Evolutionary conservation across 208 protist species (phyloP), one percentile per base, ranked within the genome.

Genomic region (Trypanosoma scelopori): DNA sequence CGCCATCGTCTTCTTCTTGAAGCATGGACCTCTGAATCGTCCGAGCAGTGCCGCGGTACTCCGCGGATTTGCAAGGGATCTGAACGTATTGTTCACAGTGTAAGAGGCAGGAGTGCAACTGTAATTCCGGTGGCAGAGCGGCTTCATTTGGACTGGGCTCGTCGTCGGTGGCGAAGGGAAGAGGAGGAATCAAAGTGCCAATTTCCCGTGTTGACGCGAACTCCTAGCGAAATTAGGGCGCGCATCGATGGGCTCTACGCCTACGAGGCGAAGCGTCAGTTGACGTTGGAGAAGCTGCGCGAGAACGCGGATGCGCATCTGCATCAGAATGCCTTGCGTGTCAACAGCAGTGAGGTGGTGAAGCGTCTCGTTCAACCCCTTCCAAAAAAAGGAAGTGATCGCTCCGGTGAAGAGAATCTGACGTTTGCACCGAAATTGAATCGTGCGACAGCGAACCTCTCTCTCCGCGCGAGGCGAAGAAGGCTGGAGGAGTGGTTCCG

Each of bases 1-100:
- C 77, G 78, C 12, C 72, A 85, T 42, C 77, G 78, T 16, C 55
- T 84, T 28, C 50, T 87, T 62, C 76, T 85, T 46, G 77, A 88
- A 56, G 47, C 80, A 35, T 82, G 77, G 27, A 60, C 51, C 9
- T 62, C 76, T 28, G 71, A 78, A 49, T 42, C 42, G 2, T 32
- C 39, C 15, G 71, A 20, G 42, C 23, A 71, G 45, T 71, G 68
- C 46, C 65, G 65, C 28, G 51, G 66, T 55, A 78, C 45, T 25
- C 82, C 82, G 4, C 53, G 46, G 25, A 79, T 89, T 66, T 87
- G 75, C 7, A 51, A 58, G 6, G 55, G 71, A 5, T 91, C 85
- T 18, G 69, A 75, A 60, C 42, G 35, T 23, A 84, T 87, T 25
- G 66, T 92, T 20, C 71, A 47, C 12, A 65, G 63, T 30, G 76